These are phyloP conservation scores for Groenewaldozyma salmanticensis DNA, from an alignment of 805 yeast species.

Conservation along the genomic window DNA sequence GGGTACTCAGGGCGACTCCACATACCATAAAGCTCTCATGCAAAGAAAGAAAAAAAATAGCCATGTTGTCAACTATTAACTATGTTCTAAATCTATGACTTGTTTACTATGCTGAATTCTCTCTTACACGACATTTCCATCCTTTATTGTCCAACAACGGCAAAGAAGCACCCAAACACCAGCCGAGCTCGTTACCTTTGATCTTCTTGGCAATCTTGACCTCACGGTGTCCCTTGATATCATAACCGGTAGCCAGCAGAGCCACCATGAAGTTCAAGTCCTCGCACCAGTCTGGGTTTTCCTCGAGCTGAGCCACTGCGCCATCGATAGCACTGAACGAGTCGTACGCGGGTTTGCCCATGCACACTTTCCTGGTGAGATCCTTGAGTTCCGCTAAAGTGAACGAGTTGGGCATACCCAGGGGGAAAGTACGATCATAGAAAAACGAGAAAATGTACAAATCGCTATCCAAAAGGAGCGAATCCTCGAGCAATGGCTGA, in stretches of 20 bases:
- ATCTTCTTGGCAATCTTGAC: conserved; percentile 87
- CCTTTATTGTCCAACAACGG: conserved; percentile 51
- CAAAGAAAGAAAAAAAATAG: neutral
- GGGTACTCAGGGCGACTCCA: too few species aligned
- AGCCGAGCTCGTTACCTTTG: conserved; percentile 84
- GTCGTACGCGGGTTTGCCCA: conserved; percentile 70
- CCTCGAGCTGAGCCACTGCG: conserved; percentile 53
- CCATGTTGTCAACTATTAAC: too few species aligned
- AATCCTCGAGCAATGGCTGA: conserved; percentile 79
- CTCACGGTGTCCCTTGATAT: conserved; percentile 82
- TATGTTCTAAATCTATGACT: neutral
- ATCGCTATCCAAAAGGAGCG: conserved; percentile 66
- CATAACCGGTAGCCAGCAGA: conserved; percentile 91
- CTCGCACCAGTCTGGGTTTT: conserved; percentile 89
- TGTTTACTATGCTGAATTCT: too few species aligned
- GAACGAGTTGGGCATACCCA: conserved; percentile 90
- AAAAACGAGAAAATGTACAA: conserved; percentile 88
- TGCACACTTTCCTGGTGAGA: conserved; percentile 74
- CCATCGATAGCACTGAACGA: conserved; percentile 57
- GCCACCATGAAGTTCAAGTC: conserved; percentile 88
- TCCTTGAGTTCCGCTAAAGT: conserved; percentile 76
- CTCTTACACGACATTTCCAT: neutral
- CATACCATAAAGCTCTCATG: too few species aligned
- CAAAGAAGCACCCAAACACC: conserved; percentile 97
- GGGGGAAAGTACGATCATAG: conserved; percentile 87